Percentiles rank a stretch among this genome's conserved stretches.
Conservation (phyloP, 805 yeast genomes). For the Candida alai region DNA sequence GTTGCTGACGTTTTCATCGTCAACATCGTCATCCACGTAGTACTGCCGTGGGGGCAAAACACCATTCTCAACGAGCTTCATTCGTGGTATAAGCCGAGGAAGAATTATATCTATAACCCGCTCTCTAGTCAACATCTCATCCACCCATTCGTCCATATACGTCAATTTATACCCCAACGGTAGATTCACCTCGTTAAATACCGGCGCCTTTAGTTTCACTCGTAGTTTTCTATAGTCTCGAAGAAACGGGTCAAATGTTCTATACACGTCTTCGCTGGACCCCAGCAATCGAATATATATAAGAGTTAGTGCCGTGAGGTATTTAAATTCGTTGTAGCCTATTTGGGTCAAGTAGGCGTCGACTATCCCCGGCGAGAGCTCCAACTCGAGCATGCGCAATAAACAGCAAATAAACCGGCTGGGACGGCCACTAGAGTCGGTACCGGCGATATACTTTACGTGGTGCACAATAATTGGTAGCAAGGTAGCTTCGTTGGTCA, state of each 20-base stretch:
- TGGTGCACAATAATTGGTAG: slow-evolving; percentile 30
- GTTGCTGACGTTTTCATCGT: slow-evolving; percentile 16
- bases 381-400: slow-evolving; percentile 71
- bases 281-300: slow-evolving; percentile 55
- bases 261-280: slow-evolving; percentile 37
- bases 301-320: slow-evolving; percentile 64
- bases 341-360: slow-evolving; percentile 52
- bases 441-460: slow-evolving; percentile 52
- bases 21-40: slow-evolving; percentile 18
- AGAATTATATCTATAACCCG: slow-evolving; percentile 71
- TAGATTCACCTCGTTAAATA: slow-evolving; percentile 11
- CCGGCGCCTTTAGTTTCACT: slow-evolving; percentile 26
- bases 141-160: slow-evolving; percentile 74
- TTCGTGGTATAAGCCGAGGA: slow-evolving; percentile 53
- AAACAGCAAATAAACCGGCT: slow-evolving; percentile 73
- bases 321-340: slow-evolving; percentile 59
- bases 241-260: slow-evolving; percentile 49
- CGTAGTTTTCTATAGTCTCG: slow-evolving; percentile 71
- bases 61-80: slow-evolving; percentile 40
- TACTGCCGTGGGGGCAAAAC: slow-evolving; percentile 37
- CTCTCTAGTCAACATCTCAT: slow-evolving; percentile 50
- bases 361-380: slow-evolving; percentile 60
- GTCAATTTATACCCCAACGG: slow-evolving; percentile 32
- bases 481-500: slow-evolving; percentile 39
- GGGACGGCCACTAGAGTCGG: slow-evolving; percentile 55